Conservation (phyloP, 1,139 yeast genomes). For the Protomyces gravidus region DNA sequence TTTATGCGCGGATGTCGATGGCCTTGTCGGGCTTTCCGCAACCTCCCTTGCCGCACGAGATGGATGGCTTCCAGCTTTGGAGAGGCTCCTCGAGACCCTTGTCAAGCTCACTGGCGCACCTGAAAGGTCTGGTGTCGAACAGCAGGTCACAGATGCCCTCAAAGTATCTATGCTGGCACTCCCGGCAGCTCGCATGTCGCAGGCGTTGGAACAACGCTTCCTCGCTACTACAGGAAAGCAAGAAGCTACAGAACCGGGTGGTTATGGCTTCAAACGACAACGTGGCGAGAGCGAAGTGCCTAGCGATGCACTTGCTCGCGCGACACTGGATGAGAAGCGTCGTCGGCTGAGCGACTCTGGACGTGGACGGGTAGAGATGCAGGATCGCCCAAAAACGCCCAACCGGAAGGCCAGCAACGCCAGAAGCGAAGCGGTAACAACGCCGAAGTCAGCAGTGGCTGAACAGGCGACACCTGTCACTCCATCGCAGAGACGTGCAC, state of each 20-base stretch:
- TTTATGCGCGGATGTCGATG: not conserved
- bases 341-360: constrained; percentile 24
- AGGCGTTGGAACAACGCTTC: constrained; percentile 21
- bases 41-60: constrained; percentile 11
- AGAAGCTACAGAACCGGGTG: not conserved
- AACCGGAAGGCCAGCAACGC: no score
- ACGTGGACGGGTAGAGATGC: not conserved
- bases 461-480: not conserved
- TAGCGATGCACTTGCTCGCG: constrained; percentile 16
- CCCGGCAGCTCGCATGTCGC: constrained; percentile 13
- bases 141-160: not conserved
- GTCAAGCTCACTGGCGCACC: not conserved
- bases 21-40: not conserved
- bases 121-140: not conserved
- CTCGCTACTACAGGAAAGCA: not conserved
- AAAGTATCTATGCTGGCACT: constrained; percentile 13
- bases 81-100: not conserved
- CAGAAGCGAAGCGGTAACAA: not conserved
- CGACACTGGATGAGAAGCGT: constrained; percentile 23
- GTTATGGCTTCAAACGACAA: constrained; percentile 10
- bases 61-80: not conserved
- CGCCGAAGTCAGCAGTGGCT: not conserved
- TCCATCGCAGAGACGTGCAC: not conserved
- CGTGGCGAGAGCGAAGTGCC: constrained; percentile 27
- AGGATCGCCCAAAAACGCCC: not conserved